Percentiles rank a stretch among this genome's conserved stretches.
phyloP scores from a whole-genome alignment of 306 rosid species.

The Citrullus colocynthis region DNA sequence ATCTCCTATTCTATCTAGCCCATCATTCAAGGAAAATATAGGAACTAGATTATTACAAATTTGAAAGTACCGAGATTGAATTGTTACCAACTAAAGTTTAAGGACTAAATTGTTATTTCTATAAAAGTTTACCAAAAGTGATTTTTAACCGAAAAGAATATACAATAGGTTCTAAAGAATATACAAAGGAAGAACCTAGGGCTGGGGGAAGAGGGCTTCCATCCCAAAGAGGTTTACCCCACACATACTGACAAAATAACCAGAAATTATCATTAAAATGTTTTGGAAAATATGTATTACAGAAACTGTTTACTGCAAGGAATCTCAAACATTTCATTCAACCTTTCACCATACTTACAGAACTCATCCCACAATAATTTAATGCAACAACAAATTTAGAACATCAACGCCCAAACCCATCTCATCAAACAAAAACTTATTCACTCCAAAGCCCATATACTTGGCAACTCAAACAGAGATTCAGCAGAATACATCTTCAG shows the following conservation, averaged over 20 bases:
- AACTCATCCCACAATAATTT: constrained; percentile 5
- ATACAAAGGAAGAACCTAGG: too few species aligned
- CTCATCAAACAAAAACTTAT: not conserved
- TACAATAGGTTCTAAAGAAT: too few species aligned
- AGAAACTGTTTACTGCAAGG: not conserved
- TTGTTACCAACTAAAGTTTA: too few species aligned
- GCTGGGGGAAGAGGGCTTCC: too few species aligned
- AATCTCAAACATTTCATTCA: not conserved
- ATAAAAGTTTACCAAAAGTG: too few species aligned
- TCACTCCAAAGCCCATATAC: constrained; percentile 7
- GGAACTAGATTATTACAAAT: too few species aligned
- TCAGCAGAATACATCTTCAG: not conserved
- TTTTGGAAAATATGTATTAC: not conserved
- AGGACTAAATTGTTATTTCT: too few species aligned
- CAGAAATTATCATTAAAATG: not conserved
- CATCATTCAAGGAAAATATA: too few species aligned
- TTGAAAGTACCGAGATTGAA: too few species aligned
- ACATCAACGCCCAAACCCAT: not conserved
- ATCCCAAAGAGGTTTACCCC: not conserved
- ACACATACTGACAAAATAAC: not conserved
- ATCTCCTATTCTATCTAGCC: too few species aligned
- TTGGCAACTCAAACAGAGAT: not conserved
- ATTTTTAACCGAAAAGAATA: too few species aligned
- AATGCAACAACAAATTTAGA: not conserved
- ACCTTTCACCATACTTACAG: constrained; percentile 2